These are phyloP conservation scores for Dinochytrium kinnereticum DNA, from an alignment of 371 early-diverging fungal species.

Conservation along the genomic window DNA sequence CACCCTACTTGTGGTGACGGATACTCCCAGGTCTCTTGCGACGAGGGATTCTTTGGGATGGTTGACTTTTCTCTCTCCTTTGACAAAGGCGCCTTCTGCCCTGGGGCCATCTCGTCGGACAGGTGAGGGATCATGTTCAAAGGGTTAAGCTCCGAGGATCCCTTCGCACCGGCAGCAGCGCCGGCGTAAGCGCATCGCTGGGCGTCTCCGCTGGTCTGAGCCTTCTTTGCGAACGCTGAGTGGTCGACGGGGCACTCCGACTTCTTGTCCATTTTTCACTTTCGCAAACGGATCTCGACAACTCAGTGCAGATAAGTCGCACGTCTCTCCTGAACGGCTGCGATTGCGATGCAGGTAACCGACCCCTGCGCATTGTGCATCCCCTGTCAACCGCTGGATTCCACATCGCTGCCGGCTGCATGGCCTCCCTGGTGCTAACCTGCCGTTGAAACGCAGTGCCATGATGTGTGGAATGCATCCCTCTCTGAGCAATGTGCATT, in stretches of 20 bases:
- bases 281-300: too few species aligned
- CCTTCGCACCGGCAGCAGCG: constrained; percentile 13
- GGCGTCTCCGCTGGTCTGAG: background rate
- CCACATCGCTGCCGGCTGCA: too few species aligned
- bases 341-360: too few species aligned
- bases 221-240: constrained; percentile 18
- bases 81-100: constrained; percentile 71
- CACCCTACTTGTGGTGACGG: constrained; percentile 72
- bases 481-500: constrained; percentile 17
- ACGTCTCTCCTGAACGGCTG: too few species aligned
- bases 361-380: too few species aligned
- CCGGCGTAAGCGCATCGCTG: constrained; percentile 2
- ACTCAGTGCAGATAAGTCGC: too few species aligned
- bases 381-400: too few species aligned
- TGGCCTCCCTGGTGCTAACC: too few species aligned
- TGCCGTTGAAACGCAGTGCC: background rate
- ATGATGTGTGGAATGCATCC: background rate
- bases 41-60: constrained; percentile 56
- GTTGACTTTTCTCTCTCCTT: constrained; percentile 68
- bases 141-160: constrained; percentile 68
- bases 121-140: constrained; percentile 86
- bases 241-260: constrained; percentile 49
- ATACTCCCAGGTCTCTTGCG: constrained; percentile 81
- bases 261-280: constrained; percentile 20
- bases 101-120: constrained; percentile 66